Evolutionary conservation across 345 rosid species (phyloP).

Genomic region (Aquilaria yunnanensis): DNA sequence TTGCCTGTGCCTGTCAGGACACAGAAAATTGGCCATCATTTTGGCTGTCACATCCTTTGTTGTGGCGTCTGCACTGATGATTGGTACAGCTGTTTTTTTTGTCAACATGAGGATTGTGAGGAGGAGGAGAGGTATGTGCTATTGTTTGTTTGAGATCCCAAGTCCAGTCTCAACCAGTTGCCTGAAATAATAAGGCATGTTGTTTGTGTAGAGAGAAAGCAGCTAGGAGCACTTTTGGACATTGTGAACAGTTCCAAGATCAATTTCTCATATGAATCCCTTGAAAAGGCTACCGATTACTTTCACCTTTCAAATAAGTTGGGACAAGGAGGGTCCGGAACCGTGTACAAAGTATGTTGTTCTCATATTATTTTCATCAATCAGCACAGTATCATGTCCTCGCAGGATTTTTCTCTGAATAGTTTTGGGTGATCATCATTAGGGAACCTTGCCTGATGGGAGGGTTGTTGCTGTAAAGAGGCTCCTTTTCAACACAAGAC

Average conservation of each 20-base stretch:
- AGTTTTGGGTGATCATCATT: not conserved
- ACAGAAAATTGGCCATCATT: slow-evolving; percentile 36
- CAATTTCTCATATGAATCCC: slow-evolving; percentile 60
- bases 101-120: slow-evolving; percentile 29
- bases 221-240: slow-evolving; percentile 45
- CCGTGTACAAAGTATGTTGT: slow-evolving; percentile 62
- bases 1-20: slow-evolving; percentile 25
- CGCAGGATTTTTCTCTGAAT: slow-evolving; percentile 4
- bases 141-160: not conserved
- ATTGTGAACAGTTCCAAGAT: slow-evolving; percentile 64
- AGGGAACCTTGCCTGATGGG: slow-evolving; percentile 70
- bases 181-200: not conserved
- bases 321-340: slow-evolving; percentile 94
- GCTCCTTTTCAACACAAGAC: slow-evolving; percentile 76
- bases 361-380: not conserved
- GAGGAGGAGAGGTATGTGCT: slow-evolving; percentile 46
- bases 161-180: not conserved
- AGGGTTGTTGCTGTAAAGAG: slow-evolving; percentile 76
- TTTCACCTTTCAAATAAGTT: slow-evolving; percentile 60
- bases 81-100: slow-evolving; percentile 31
- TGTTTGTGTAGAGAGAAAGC: slow-evolving; percentile 47
- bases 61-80: slow-evolving; percentile 44
- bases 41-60: slow-evolving; percentile 43
- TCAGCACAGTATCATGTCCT: slow-evolving; percentile 1
- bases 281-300: slow-evolving; percentile 77